Conservation (phyloP, 148 eudicot species). For the Fallopia convolvulus region DNA sequence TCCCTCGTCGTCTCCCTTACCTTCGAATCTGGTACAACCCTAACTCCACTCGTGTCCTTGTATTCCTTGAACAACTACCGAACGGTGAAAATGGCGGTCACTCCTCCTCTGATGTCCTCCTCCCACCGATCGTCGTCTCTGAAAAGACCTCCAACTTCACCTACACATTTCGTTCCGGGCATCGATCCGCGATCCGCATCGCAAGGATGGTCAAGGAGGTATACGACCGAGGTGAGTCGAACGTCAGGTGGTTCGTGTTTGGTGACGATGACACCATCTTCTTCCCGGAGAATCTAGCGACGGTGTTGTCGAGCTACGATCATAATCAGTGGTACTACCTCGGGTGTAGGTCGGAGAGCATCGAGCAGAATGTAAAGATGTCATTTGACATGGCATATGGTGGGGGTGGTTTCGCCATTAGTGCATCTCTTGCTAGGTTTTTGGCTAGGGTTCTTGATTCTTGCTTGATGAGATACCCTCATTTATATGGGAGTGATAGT, state of each 20-base stretch:
- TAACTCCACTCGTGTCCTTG: constrained; percentile 29
- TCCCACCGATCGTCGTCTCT: constrained; percentile 26
- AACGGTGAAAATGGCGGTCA: neutral
- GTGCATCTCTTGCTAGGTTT: constrained; percentile 63
- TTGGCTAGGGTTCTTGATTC: constrained; percentile 63
- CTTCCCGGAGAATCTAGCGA: constrained; percentile 53
- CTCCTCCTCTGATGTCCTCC: neutral
- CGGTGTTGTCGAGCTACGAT: constrained; percentile 62
- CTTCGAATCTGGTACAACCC: constrained; percentile 44
- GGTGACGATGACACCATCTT: constrained; percentile 83
- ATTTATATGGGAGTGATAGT: constrained; percentile 70
- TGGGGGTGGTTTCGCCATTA: constrained; percentile 80
- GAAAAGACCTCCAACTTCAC: constrained; percentile 33
- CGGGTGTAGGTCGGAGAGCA: constrained; percentile 61
- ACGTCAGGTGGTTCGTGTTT: constrained; percentile 71
- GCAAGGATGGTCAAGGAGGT: constrained; percentile 60
- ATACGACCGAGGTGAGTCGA: constrained; percentile 15
- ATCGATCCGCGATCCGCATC: constrained; percentile 51
- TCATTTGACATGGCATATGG: constrained; percentile 72
- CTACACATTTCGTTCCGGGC: constrained; percentile 37
- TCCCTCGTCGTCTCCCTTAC: constrained; percentile 36
- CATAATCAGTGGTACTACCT: constrained; percentile 56
- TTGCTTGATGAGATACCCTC: constrained; percentile 60
- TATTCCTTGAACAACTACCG: constrained; percentile 57
- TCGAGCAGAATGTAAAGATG: constrained; percentile 35